Evolutionary conservation across 352 stramenopile species (phyloP).

Genomic region (Globisporangium sylvaticum): DNA sequence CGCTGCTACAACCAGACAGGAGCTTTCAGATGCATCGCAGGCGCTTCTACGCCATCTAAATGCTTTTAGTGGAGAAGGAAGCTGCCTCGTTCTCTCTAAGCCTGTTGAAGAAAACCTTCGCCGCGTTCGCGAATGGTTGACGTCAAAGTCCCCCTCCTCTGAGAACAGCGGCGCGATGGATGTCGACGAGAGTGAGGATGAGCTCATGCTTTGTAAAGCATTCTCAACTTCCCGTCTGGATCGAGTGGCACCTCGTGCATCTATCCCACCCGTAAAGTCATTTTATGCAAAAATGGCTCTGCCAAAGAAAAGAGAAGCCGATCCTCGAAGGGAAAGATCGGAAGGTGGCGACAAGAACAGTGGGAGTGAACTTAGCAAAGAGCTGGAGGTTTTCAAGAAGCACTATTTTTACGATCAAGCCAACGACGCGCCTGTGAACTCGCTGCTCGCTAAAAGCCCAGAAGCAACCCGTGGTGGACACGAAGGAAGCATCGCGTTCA

Average conservation of each 20-base stretch:
- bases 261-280: slow-evolving; percentile 11
- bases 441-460: not conserved
- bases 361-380: not conserved
- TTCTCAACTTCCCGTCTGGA: slow-evolving; percentile 25
- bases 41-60: slow-evolving; percentile 4
- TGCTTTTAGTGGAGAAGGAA: slow-evolving; percentile 7
- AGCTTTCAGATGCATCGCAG: not conserved
- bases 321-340: not conserved
- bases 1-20: slow-evolving; percentile 14
- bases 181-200: slow-evolving; percentile 25
- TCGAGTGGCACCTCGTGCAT: not conserved
- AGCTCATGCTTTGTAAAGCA: slow-evolving; percentile 34
- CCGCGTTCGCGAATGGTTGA: slow-evolving; percentile 28
- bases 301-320: not conserved
- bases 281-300: not conserved
- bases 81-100: slow-evolving; percentile 9
- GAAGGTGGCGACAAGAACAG: not conserved
- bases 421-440: not conserved
- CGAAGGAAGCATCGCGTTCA: not conserved
- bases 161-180: slow-evolving; percentile 13
- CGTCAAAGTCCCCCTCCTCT: slow-evolving; percentile 11
- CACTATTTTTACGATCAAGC: slow-evolving; percentile 5
- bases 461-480: not conserved
- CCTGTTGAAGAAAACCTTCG: slow-evolving; percentile 22
- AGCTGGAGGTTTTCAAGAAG: slow-evolving; percentile 10